phyloP scores from a whole-genome alignment of 2,329 filamentous ascomycete genomes.

The Paecilomyces formosus region DNA sequence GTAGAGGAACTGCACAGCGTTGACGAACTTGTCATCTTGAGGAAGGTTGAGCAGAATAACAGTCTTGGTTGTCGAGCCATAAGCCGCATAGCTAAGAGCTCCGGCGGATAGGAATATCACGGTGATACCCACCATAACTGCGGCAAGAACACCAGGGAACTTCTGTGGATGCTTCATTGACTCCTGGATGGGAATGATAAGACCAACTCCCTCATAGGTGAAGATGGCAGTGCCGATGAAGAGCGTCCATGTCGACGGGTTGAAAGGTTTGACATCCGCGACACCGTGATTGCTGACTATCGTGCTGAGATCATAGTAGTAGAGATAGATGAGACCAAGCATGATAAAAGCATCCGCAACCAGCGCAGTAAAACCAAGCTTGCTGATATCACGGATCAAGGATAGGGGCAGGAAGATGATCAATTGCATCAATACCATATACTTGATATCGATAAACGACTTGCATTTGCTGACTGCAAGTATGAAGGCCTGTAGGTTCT shows the following conservation, averaged over 20 bases:
- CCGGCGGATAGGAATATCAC: conserved; percentile 86
- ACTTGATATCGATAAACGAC: conserved; percentile 76
- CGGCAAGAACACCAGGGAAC: conserved; percentile 79
- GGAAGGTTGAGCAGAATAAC: conserved; percentile 94
- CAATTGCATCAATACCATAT: conserved; percentile 90
- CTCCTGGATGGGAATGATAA: conserved; percentile 97
- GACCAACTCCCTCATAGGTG: conserved; percentile 93
- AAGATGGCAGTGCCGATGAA: conserved; percentile 99
- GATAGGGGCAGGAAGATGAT: conserved; percentile 91
- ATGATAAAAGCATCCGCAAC: conserved; percentile 93
- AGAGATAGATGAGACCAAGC: conserved; percentile 83
- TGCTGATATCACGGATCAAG: conserved; percentile 90
- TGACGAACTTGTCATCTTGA: conserved; percentile 91
- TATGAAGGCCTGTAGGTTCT: conserved; percentile 93
- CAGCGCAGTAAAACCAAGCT: conserved; percentile 89
- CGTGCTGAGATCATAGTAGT: conserved; percentile 89
- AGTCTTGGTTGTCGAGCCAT: conserved; percentile 89
- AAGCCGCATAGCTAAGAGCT: conserved; percentile 89
- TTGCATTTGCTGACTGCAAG: conserved; percentile 83
- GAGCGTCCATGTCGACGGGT: conserved; percentile 84
- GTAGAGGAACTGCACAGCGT: conserved; percentile 92
- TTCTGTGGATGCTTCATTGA: conserved; percentile 88
- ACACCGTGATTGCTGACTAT: conserved; percentile 66
- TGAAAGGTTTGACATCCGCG: conserved; percentile 84
- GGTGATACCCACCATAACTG: conserved; percentile 93